A percentile compares a stretch with the other conserved stretches of the same genome.
phyloP scores from a whole-genome alignment of 208 protist species.

The Trypanosoma conorhini region DNA sequence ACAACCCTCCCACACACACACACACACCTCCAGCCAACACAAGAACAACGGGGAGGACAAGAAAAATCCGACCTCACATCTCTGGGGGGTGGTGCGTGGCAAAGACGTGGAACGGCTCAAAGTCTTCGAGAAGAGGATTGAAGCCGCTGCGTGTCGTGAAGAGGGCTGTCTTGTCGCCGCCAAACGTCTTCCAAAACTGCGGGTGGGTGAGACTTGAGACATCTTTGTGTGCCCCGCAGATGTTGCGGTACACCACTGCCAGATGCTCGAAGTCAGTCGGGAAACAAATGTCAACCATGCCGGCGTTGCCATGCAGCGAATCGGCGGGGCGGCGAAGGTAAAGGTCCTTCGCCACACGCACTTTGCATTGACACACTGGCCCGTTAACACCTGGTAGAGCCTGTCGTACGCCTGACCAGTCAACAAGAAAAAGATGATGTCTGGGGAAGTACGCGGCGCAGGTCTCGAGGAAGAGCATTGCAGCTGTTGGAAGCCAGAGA shows the following conservation, averaged over 20 bases:
- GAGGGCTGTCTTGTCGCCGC: conserved; percentile 80
- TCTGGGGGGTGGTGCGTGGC: conserved; percentile 78
- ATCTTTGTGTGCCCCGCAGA: conserved; percentile 79
- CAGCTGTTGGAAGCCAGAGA: conserved; percentile 72
- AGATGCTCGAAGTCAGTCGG: conserved; percentile 87
- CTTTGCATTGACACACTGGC: conserved; percentile 81
- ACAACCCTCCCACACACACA: neutral
- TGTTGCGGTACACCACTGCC: conserved; percentile 48
- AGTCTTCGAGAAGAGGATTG: conserved; percentile 87
- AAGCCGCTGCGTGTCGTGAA: conserved; percentile 82
- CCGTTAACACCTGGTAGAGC: conserved; percentile 68
- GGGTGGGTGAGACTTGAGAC: conserved; percentile 64
- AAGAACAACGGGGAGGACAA: neutral
- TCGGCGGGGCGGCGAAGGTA: conserved; percentile 67
- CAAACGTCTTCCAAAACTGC: conserved; percentile 82
- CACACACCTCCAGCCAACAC: neutral
- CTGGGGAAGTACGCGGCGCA: conserved; percentile 77
- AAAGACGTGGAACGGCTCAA: conserved; percentile 80
- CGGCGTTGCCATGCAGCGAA: conserved; percentile 64
- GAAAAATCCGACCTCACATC: conserved; percentile 33
- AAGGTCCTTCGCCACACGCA: conserved; percentile 78
- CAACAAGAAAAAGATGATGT: conserved; percentile 78
- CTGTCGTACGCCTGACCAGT: conserved; percentile 71
- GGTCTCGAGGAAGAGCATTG: conserved; percentile 81
- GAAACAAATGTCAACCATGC: conserved; percentile 90